A percentile compares a stretch with the other conserved stretches of the same genome.
Evolutionary conservation across 2,329 filamentous ascomycete genomes (phyloP).

Genomic region (Ilyonectria mors-panacis): DNA sequence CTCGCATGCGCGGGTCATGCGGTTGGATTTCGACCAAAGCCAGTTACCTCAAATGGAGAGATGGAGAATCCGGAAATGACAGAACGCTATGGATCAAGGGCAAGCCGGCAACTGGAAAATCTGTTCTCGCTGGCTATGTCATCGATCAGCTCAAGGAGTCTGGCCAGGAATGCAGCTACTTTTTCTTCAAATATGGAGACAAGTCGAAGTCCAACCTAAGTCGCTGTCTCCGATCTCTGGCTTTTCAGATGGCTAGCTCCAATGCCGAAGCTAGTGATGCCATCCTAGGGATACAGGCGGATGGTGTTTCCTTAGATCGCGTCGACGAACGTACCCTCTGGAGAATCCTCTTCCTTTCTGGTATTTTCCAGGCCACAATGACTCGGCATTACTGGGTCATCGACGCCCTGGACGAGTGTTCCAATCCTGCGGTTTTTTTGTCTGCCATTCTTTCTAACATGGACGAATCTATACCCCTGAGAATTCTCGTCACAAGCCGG

Average conservation of each 20-base stretch:
- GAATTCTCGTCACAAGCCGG: slow-evolving; percentile 52
- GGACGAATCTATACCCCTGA: slow-evolving; percentile 28
- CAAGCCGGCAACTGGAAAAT: slow-evolving; percentile 54
- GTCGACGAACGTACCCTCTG: slow-evolving; percentile 47
- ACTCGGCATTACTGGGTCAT: slow-evolving; percentile 52
- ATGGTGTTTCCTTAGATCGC: slow-evolving; percentile 51
- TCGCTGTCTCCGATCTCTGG: slow-evolving; percentile 49
- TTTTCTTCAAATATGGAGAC: slow-evolving; percentile 48
- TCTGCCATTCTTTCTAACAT: slow-evolving; percentile 47
- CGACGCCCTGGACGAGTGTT: slow-evolving; percentile 38
- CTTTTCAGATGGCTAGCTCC: slow-evolving; percentile 48
- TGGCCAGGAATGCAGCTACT: slow-evolving; percentile 37
- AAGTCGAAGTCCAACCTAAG: slow-evolving; percentile 40
- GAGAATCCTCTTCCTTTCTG: slow-evolving; percentile 36
- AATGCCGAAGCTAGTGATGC: slow-evolving; percentile 40
- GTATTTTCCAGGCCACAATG: slow-evolving; percentile 27
- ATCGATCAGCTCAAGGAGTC: slow-evolving; percentile 46
- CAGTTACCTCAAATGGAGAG: slow-evolving; percentile 34
- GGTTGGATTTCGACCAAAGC: slow-evolving; percentile 33
- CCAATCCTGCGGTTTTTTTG: slow-evolving; percentile 43
- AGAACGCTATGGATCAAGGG: slow-evolving; percentile 44
- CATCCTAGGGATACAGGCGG: slow-evolving; percentile 46
- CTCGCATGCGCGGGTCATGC: slow-evolving; percentile 33
- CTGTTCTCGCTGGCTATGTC: slow-evolving; percentile 51
- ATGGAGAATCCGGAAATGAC: slow-evolving; percentile 22